Conservation (phyloP, 345 rosid species). For the Populus davidiana region DNA sequence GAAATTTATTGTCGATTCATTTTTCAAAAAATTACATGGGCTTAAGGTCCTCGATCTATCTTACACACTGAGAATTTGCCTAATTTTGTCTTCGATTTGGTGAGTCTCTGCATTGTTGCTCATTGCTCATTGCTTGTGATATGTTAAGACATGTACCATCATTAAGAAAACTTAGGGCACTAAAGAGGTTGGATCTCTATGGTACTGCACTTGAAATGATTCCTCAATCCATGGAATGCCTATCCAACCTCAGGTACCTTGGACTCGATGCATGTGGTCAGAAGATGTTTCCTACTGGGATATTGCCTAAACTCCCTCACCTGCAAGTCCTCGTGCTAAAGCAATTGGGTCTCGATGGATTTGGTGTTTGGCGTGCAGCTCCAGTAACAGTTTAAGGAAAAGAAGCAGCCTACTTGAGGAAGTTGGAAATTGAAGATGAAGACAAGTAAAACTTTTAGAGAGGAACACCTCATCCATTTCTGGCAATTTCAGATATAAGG, state of each 20-base stretch:
- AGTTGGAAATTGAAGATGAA: no score
- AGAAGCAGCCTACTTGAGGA: no score
- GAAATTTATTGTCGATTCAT: not conserved
- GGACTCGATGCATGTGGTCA: not conserved
- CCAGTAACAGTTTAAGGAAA: no score
- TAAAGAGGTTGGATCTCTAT: constrained; percentile 12
- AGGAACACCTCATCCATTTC: no score
- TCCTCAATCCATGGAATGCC: constrained; percentile 19
- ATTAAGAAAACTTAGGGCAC: not conserved
- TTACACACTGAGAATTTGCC: constrained; percentile 1
- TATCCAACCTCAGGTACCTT: constrained; percentile 21
- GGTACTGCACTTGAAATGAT: not conserved
- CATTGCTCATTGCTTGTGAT: not conserved
- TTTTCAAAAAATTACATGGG: not conserved
- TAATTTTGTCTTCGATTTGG: constrained; percentile 4
- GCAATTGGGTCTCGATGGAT: no score
- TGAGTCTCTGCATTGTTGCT: constrained; percentile 15
- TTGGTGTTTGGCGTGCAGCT: no score
- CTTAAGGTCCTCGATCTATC: not conserved
- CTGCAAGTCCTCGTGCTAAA: not conserved
- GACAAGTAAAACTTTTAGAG: no score
- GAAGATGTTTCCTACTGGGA: not conserved
- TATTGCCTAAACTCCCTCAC: not conserved
- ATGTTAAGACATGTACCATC: not conserved
- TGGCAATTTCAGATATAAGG: no score